A percentile compares a stretch with the other conserved stretches of the same genome.
Conservation (phyloP, 257 asterid species). For the Ballota nigra region DNA sequence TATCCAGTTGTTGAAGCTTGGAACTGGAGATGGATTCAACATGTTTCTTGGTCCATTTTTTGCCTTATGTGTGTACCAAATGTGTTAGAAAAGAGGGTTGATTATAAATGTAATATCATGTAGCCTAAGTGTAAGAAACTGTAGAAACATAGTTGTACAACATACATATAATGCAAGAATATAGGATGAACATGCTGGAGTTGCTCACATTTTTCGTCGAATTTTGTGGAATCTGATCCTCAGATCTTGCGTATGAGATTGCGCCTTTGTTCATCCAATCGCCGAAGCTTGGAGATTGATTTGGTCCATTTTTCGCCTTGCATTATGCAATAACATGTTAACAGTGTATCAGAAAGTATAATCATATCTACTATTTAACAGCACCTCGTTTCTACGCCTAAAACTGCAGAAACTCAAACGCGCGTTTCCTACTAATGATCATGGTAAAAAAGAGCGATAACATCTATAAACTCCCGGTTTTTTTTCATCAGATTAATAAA, state of each 20-base stretch:
- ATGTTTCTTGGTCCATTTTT: not conserved
- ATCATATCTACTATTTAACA: not conserved
- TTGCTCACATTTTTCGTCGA: slow-evolving; percentile 1
- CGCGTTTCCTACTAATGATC: too few species aligned
- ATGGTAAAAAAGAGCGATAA: too few species aligned
- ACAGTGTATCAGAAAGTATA: not conserved
- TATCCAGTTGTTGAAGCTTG: slow-evolving; percentile 9
- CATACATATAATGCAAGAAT: not conserved
- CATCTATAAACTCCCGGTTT: too few species aligned
- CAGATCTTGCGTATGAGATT: not conserved
- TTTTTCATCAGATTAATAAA: too few species aligned
- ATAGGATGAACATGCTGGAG: not conserved
- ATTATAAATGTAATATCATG: not conserved
- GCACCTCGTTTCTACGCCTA: not conserved
- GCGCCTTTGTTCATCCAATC: slow-evolving; percentile 7
- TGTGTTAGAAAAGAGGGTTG: not conserved
- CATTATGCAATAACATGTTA: not conserved
- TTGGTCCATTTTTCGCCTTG: not conserved
- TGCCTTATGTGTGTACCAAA: not conserved
- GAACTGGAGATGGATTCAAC: not conserved
- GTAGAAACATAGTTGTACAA: not conserved
- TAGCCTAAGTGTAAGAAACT: not conserved
- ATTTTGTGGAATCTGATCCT: not conserved
- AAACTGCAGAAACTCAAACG: not conserved
- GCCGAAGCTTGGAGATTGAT: not conserved